These are phyloP conservation scores for Esteya vermicola DNA, from an alignment of 2,329 filamentous ascomycete species.

Conservation along the genomic window DNA sequence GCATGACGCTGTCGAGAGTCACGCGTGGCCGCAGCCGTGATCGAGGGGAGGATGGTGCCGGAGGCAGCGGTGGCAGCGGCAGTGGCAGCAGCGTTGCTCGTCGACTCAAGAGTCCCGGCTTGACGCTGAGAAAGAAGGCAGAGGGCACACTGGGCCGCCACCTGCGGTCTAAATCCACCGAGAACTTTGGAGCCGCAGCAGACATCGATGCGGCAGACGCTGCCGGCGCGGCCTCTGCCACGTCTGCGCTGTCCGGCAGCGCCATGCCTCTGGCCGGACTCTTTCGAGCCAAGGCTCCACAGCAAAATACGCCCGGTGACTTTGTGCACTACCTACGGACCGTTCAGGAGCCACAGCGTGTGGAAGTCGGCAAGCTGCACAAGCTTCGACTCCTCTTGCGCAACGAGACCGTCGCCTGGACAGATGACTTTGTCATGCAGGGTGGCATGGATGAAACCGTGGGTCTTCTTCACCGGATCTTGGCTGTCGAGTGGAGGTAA, in stretches of 20 bases:
- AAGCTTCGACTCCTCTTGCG: slow-evolving; percentile 79
- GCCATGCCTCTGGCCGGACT: slow-evolving; percentile 19
- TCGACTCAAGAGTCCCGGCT: slow-evolving; percentile 43
- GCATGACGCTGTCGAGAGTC: slow-evolving; percentile 60
- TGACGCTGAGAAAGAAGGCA: slow-evolving; percentile 55
- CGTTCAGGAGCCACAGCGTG: slow-evolving; percentile 63
- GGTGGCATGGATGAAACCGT: slow-evolving; percentile 91
- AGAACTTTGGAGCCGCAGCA: slow-evolving; percentile 40
- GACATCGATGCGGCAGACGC: slow-evolving; percentile 20
- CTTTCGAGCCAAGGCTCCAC: slow-evolving; percentile 58
- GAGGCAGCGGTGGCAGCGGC: neutral
- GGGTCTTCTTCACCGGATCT: slow-evolving; percentile 72
- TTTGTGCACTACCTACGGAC: slow-evolving; percentile 78
- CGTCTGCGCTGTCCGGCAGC: slow-evolving; percentile 21
- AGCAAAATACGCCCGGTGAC: slow-evolving; percentile 62
- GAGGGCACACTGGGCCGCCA: slow-evolving; percentile 49
- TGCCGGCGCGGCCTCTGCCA: slow-evolving; percentile 32
- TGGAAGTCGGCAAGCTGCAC: slow-evolving; percentile 91
- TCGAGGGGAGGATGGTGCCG: neutral
- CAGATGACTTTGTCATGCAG: slow-evolving; percentile 76
- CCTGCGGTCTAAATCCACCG: slow-evolving; percentile 57
- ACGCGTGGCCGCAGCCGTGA: slow-evolving; percentile 16
- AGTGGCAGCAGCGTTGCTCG: slow-evolving; percentile 1
- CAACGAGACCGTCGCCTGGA: slow-evolving; percentile 94
- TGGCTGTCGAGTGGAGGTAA: slow-evolving; percentile 91